Evolutionary conservation across 495 filamentous ascomycete species (phyloP).

Genomic region (Evernia prunastri): DNA sequence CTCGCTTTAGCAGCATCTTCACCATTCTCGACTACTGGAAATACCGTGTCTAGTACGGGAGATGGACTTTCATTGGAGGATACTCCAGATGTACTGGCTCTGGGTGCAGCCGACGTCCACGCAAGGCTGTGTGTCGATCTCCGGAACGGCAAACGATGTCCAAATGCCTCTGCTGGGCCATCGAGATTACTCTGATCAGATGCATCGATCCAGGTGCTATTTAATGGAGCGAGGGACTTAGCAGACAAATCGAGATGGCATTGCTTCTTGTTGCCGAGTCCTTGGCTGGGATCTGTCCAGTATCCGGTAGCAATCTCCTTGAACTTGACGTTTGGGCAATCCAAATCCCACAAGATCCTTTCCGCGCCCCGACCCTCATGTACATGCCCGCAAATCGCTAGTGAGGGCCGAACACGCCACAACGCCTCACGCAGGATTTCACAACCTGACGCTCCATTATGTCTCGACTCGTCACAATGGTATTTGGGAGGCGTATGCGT

Average conservation of each 20-base stretch:
- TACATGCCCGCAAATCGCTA: slow-evolving; percentile 47
- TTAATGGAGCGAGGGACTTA: slow-evolving; percentile 38
- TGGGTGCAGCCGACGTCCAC: background rate
- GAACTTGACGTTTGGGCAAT: slow-evolving; percentile 22
- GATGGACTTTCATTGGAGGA: background rate
- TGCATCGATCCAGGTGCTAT: slow-evolving; percentile 30
- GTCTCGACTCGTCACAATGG: slow-evolving; percentile 38
- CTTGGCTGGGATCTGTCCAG: slow-evolving; percentile 42
- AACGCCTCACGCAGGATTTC: slow-evolving; percentile 34
- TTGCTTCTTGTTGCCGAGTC: slow-evolving; percentile 49
- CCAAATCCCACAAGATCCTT: slow-evolving; percentile 36
- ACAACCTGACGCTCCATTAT: slow-evolving; percentile 36
- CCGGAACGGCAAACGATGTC: background rate
- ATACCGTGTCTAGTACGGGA: background rate
- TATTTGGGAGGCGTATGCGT: slow-evolving; percentile 46
- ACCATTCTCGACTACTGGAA: background rate
- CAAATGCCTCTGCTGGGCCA: background rate
- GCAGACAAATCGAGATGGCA: slow-evolving; percentile 51
- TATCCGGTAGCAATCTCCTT: slow-evolving; percentile 31
- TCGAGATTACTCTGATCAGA: background rate
- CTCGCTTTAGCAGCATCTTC: background rate
- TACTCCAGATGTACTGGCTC: background rate
- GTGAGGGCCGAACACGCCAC: slow-evolving; percentile 37
- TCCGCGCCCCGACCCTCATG: slow-evolving; percentile 45
- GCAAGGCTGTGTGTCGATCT: slow-evolving; percentile 1